Evolutionary conservation across 768 basidiomycete genomes (phyloP).

Genomic region (Termitomyces sp.): DNA sequence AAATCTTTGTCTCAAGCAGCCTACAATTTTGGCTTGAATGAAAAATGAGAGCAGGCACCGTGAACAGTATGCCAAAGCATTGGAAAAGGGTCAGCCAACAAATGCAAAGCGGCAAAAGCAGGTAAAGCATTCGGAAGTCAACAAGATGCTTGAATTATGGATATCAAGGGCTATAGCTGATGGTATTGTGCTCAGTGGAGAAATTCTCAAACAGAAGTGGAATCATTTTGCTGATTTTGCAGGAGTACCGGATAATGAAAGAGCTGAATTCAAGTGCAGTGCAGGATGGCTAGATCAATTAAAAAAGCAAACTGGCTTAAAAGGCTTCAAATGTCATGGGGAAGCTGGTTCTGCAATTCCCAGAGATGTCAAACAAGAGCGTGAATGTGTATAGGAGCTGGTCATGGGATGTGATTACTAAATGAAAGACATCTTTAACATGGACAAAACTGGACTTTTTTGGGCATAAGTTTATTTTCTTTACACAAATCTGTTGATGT

Average conservation of each 20-base stretch:
- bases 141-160: constrained; percentile 10
- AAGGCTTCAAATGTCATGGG: too few relatives aligned
- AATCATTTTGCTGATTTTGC: constrained; percentile 24
- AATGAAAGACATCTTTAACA: too few relatives aligned
- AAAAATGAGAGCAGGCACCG: not conserved
- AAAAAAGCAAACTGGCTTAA: too few relatives aligned
- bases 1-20: not conserved
- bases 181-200: constrained; percentile 25
- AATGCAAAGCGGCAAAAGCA: not conserved
- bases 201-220: constrained; percentile 30
- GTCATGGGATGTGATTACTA: constrained; percentile 4
- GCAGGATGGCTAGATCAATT: not conserved
- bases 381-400: constrained; percentile 17
- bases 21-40: not conserved
- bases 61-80: not conserved
- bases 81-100: not conserved
- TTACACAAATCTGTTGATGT: too few relatives aligned
- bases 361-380: too few relatives aligned
- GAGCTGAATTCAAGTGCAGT: constrained; percentile 20
- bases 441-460: too few relatives aligned
- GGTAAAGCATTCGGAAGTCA: not conserved
- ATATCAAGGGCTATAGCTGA: constrained; percentile 21
- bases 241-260: constrained; percentile 15
- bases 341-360: too few relatives aligned
- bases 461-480: too few relatives aligned